Percentiles rank a stretch among this genome's conserved stretches.
These are phyloP conservation scores for Clavulina sp. DNA, from an alignment of 768 basidiomycete species.

Conservation along the genomic window DNA sequence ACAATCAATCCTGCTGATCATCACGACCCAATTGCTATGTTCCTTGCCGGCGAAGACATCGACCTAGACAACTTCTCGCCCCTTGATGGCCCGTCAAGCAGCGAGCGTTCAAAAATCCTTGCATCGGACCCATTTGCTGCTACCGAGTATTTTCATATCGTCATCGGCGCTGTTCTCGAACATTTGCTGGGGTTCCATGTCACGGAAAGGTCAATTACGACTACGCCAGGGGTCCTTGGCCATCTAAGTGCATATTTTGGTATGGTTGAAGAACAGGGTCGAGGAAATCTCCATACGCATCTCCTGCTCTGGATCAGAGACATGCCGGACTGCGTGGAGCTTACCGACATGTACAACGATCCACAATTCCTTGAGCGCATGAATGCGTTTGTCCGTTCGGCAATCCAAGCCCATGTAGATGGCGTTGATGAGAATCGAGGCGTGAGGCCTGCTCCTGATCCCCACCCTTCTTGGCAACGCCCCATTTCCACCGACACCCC, in stretches of 20 bases:
- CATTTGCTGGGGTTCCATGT: constrained; percentile 20
- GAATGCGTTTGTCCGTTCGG: not conserved
- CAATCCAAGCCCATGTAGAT: not conserved
- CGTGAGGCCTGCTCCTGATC: too few species aligned
- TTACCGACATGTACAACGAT: not conserved
- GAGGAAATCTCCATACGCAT: constrained; percentile 26
- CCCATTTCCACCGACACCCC: too few species aligned
- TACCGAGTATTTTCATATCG: constrained; percentile 25
- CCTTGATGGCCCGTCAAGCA: too few species aligned
- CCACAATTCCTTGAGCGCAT: not conserved
- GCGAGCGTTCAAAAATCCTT: too few species aligned
- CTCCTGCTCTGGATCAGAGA: constrained; percentile 26
- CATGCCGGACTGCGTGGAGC: constrained; percentile 18
- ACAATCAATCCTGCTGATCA: constrained; percentile 13
- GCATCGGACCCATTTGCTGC: constrained; percentile 26
- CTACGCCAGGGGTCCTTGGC: constrained; percentile 26
- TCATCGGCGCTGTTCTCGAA: constrained; percentile 19
- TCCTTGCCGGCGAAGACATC: constrained; percentile 7
- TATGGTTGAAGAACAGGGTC: constrained; percentile 24
- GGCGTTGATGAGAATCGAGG: too few species aligned
- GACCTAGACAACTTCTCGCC: constrained; percentile 8
- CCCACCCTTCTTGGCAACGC: too few species aligned
- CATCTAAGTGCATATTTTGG: constrained; percentile 24
- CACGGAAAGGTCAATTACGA: constrained; percentile 7
- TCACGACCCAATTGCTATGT: constrained; percentile 8